Evolutionary conservation across 768 basidiomycete species (phyloP).

Genomic region (Neoboletus magnificus): DNA sequence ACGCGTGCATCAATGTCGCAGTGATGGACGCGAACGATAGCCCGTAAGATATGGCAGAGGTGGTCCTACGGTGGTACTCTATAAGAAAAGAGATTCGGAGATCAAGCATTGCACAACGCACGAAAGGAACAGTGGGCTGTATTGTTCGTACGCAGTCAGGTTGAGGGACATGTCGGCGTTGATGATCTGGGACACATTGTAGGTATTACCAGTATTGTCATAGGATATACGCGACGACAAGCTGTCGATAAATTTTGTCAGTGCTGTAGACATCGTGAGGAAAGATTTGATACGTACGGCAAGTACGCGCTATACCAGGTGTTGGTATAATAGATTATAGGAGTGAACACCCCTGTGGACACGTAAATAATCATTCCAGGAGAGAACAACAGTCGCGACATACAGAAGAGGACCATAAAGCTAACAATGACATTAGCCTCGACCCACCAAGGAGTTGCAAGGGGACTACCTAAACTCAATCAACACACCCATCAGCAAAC

Average conservation of each 20-base stretch:
- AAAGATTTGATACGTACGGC: slow-evolving; percentile 38
- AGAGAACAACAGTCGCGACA: slow-evolving; percentile 34
- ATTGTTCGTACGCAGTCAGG: slow-evolving; percentile 48
- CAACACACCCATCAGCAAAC: neutral
- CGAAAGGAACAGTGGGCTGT: slow-evolving; percentile 63
- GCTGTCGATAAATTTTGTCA: slow-evolving; percentile 18
- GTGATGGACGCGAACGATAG: slow-evolving; percentile 83
- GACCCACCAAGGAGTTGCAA: slow-evolving; percentile 83
- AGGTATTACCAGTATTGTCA: slow-evolving; percentile 56
- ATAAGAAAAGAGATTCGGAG: slow-evolving; percentile 1
- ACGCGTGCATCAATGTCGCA: slow-evolving; percentile 68
- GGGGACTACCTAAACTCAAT: slow-evolving; percentile 38
- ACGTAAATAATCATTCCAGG: slow-evolving; percentile 51
- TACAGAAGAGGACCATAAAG: slow-evolving; percentile 69
- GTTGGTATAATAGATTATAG: slow-evolving; percentile 67
- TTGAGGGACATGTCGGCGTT: slow-evolving; percentile 55
- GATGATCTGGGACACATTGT: slow-evolving; percentile 58
- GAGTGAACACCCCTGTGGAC: slow-evolving; percentile 49
- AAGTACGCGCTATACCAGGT: slow-evolving; percentile 55
- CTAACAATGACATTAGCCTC: slow-evolving; percentile 64
- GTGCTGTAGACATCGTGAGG: neutral
- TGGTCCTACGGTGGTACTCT: slow-evolving; percentile 30
- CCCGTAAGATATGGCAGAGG: slow-evolving; percentile 77
- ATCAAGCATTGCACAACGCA: slow-evolving; percentile 4
- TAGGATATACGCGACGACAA: slow-evolving; percentile 66